phyloP scores from a whole-genome alignment of 2,329 filamentous ascomycete species.

The Leptographium lundbergii region DNA sequence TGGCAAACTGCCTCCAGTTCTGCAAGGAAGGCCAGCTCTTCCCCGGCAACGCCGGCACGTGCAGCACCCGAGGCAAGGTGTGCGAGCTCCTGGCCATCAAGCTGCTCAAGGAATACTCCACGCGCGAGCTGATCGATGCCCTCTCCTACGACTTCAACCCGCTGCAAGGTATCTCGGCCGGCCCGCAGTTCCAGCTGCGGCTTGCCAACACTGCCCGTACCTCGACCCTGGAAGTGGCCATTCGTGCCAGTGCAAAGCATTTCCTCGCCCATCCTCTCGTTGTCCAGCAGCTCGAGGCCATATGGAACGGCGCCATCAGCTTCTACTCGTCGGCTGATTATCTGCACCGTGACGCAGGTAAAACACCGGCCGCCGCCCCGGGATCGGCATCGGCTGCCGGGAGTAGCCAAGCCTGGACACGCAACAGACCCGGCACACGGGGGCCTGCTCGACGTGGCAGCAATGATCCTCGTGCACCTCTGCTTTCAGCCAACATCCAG shows the following conservation, averaged over 20 bases:
- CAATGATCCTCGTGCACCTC: constrained; percentile 35
- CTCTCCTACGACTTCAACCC: constrained; percentile 93
- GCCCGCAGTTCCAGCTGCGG: constrained; percentile 21
- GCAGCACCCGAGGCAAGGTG: constrained; percentile 72
- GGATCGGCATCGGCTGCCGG: neutral
- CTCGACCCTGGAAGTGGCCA: constrained; percentile 78
- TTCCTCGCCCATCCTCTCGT: constrained; percentile 86
- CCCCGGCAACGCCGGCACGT: constrained; percentile 73
- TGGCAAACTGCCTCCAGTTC: constrained; percentile 92
- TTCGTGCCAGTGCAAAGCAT: constrained; percentile 82
- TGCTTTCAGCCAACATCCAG: constrained; percentile 25
- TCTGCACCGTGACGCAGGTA: constrained; percentile 51
- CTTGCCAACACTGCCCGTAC: constrained; percentile 57
- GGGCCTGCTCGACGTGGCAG: constrained; percentile 12
- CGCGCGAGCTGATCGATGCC: constrained; percentile 82
- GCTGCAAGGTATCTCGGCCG: constrained; percentile 60
- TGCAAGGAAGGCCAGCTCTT: constrained; percentile 72
- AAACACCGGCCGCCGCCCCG: constrained; percentile 16
- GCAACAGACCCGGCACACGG: no score
- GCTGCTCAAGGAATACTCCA: constrained; percentile 77
- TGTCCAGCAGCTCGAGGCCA: constrained; percentile 88
- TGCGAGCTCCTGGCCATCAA: constrained; percentile 87
- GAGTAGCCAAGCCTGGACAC: neutral
- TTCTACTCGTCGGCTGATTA: constrained; percentile 84
- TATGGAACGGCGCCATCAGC: constrained; percentile 91